Evolutionary conservation across 768 basidiomycete species (phyloP), one percentile per base, ranked within the genome.

Genomic region (Leccinum subgranulosum): DNA sequence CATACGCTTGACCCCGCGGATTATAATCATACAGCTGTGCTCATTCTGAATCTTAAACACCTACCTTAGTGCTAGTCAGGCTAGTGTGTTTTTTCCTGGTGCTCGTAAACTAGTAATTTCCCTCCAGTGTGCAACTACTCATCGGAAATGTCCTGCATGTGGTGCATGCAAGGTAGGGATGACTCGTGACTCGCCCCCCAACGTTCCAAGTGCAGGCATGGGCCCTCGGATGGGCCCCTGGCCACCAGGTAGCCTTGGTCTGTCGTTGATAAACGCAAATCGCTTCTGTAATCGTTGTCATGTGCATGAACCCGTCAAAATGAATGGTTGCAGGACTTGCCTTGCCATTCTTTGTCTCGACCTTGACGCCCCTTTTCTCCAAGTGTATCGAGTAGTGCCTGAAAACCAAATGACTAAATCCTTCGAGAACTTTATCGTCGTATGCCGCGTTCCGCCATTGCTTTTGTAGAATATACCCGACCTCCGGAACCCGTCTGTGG

Each of bases 391-490:
- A 2, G 55, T 72, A 74, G 53, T 72, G 71, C 5, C 57, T 62
- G n/a, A 48, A 53, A 19, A 69, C 69, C 59, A 73, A 67, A 17
- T 9, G 6, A n/a, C 8, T 11, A 23, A 73, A 73, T n/a, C 67
- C 69, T 29, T 31, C 12, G 4, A 69, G 49, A 34, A 64, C 67
- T 39, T 4, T 59, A 4, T 62, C 19, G 21, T 69, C 68, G 34
- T 80, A 75, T 19, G 62, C 64, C 4, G 75, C 60, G n/a, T 64
- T 74, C n/a, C 43, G 51, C 78, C 78, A 82, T 23, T 62, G 51
- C 54, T 65, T 75, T n/a, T 61, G 58, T 39, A 56, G 54, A 29
- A 82, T 60, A 49, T 68, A 59, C 8, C 45, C 49, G 5, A 65
- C 60, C 29, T 49, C 47, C 3, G 69, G 54, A 6, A 80, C 55